phyloP scores from a whole-genome alignment of 352 stramenopile species.

The Phytopythium sindhum region DNA sequence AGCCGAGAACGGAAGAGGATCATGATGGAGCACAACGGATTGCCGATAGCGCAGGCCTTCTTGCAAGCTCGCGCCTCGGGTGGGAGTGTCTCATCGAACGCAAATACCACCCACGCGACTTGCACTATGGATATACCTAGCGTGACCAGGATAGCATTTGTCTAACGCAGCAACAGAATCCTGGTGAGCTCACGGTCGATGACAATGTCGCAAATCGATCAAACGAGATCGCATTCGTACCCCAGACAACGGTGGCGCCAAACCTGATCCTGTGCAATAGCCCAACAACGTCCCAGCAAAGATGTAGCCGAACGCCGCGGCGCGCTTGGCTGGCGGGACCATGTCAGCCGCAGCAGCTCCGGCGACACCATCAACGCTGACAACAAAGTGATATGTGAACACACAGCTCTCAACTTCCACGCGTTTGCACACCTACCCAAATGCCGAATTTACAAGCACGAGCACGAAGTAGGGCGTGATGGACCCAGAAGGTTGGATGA shows the following conservation, averaged over 20 bases:
- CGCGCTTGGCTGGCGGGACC: constrained; percentile 45
- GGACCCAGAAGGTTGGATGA: constrained; percentile 28
- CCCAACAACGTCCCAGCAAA: constrained; percentile 49
- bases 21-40: constrained; percentile 52
- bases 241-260: constrained; percentile 45
- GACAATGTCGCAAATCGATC: neutral
- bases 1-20: constrained; percentile 61
- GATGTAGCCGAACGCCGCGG: constrained; percentile 53
- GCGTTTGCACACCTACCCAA: constrained; percentile 23
- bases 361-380: constrained; percentile 45
- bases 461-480: constrained; percentile 48
- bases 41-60: constrained; percentile 28
- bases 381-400: neutral
- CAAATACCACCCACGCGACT: constrained; percentile 47
- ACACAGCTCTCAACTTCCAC: neutral
- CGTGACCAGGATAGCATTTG: constrained; percentile 40
- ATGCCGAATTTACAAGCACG: constrained; percentile 31
- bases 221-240: constrained; percentile 18
- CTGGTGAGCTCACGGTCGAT: neutral
- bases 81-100: constrained; percentile 58
- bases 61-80: constrained; percentile 9
- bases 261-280: constrained; percentile 43
- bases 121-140: constrained; percentile 40
- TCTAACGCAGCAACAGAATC: constrained; percentile 19
- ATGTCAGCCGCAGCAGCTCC: constrained; percentile 60